Evolutionary conservation across 148 eudicot species (phyloP), one percentile per base, ranked within the genome.

Genomic region (Pharnaceum exiguum): DNA sequence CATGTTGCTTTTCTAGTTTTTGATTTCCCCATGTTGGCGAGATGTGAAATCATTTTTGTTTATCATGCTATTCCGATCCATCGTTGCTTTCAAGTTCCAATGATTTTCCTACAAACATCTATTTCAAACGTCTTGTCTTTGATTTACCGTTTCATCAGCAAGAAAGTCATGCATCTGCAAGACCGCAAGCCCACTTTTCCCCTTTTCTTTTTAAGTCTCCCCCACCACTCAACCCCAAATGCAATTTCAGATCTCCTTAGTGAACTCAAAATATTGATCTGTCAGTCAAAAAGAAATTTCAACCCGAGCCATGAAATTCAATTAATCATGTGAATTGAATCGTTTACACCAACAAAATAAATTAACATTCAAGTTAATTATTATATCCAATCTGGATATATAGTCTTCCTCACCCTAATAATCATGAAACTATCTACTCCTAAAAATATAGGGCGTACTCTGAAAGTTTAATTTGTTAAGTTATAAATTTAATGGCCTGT

Each of bases 221-320:
- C 43, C 55, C 56, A 26, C 33, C 37, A 28, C 24, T 42, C 59
- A 18, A 26, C 65, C 53, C n/a, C 73, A 69, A 72, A 68, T 73
- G 77, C 72, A 62, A 22, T 57, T 46, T 57, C 61, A 49, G 51
- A 27, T 43, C n/a, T n/a, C n/a, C n/a, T n/a, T n/a, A n/a, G n/a
- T n/a, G n/a, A n/a, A n/a, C n/a, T n/a, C n/a, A n/a, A n/a, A n/a
- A n/a, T n/a, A n/a, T n/a, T n/a, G n/a, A n/a, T n/a, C n/a, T n/a
- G n/a, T n/a, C n/a, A n/a, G n/a, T n/a, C n/a, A n/a, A n/a, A n/a
- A n/a, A n/a, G n/a, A n/a, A n/a, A n/a, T n/a, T n/a, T n/a, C n/a
- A n/a, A n/a, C n/a, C n/a, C n/a, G n/a, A n/a, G n/a, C n/a, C n/a
- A n/a, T n/a, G n/a, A n/a, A n/a, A n/a, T n/a, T n/a, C n/a, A n/a